Conservation (phyloP, 805 yeast species). For the Nakazawaea anatomiae region DNA sequence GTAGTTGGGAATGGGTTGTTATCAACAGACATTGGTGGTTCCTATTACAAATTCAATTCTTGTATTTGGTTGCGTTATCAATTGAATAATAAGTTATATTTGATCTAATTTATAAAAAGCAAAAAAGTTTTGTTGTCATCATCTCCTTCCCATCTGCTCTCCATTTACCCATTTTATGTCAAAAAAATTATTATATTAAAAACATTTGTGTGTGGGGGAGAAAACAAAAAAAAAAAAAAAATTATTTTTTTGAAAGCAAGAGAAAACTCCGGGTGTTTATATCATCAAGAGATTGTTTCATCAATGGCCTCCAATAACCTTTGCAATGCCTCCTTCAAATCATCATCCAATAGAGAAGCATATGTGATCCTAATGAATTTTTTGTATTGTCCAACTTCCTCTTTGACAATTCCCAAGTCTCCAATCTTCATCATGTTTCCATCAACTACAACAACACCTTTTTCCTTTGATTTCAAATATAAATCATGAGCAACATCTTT, state of each 20-base stretch:
- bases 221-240: too few species aligned
- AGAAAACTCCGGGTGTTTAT: background rate
- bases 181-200: too few species aligned
- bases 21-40: background rate
- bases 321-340: constrained; percentile 46
- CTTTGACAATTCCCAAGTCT: constrained; percentile 20
- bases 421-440: constrained; percentile 53
- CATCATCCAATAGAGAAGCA: constrained; percentile 42
- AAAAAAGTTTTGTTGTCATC: too few species aligned
- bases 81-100: background rate
- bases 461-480: constrained; percentile 30
- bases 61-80: background rate
- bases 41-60: too few species aligned
- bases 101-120: too few species aligned
- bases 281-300: constrained; percentile 24
- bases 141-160: too few species aligned
- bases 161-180: too few species aligned
- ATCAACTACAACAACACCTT: constrained; percentile 51
- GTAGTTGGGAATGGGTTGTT: constrained; percentile 38
- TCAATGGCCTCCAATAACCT: constrained; percentile 45
- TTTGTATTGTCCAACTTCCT: constrained; percentile 25
- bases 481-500: constrained; percentile 28
- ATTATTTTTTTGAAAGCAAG: background rate
- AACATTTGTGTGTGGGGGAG: background rate
- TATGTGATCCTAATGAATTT: constrained; percentile 56